phyloP scores from a whole-genome alignment of 2,329 filamentous ascomycete genomes.

The Fusarium sacchari region DNA sequence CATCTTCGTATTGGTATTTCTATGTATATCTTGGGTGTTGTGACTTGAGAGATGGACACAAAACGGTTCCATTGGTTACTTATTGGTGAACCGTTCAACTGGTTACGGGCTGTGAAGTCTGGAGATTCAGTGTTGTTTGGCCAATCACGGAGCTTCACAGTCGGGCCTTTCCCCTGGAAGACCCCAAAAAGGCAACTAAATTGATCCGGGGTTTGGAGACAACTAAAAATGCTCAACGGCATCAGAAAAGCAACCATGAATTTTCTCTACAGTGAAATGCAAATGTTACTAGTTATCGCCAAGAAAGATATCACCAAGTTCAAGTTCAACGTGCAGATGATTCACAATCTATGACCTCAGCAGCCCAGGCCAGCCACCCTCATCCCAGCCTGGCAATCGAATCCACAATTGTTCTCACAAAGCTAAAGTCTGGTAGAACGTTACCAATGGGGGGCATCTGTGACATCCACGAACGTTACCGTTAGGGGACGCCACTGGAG shows the following conservation, averaged over 20 bases:
- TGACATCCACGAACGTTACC: conserved; percentile 26
- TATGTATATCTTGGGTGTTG: conserved; percentile 3
- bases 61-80: background rate
- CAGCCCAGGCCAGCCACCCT: background rate
- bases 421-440: background rate
- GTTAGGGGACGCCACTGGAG: conserved; percentile 17
- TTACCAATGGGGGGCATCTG: conserved; percentile 7
- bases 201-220: conserved; percentile 37
- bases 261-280: background rate
- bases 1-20: conserved; percentile 6
- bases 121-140: background rate
- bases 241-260: background rate
- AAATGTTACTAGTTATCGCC: background rate
- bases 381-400: background rate
- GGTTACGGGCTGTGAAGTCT: background rate
- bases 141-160: conserved; percentile 37
- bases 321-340: background rate
- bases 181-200: conserved; percentile 15
- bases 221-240: background rate
- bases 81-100: conserved; percentile 6
- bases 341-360: background rate
- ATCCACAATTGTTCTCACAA: conserved; percentile 1
- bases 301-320: background rate
- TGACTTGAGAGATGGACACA: background rate
- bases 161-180: conserved; percentile 40